These are phyloP conservation scores for Aspergillus caelatus DNA, from an alignment of 2,329 filamentous ascomycete species.

Conservation along the genomic window DNA sequence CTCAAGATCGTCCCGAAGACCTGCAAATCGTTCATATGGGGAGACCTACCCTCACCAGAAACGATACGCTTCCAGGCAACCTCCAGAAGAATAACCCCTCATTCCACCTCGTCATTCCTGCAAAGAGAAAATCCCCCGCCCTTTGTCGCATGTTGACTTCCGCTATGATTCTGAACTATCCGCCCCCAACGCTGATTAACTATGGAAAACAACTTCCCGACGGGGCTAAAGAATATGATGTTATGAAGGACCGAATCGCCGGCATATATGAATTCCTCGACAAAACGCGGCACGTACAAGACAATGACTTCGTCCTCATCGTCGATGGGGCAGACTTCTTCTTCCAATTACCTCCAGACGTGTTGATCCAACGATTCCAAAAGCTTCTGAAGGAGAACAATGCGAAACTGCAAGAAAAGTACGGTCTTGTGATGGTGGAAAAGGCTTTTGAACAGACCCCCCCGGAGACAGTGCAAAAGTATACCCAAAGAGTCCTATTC, in stretches of 20 bases:
- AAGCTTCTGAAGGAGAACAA: slow-evolving; percentile 58
- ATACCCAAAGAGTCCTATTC: slow-evolving; percentile 59
- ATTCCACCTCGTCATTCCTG: slow-evolving; percentile 61
- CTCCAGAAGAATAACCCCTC: slow-evolving; percentile 40
- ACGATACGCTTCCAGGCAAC: slow-evolving; percentile 33
- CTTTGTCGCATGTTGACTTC: slow-evolving; percentile 62
- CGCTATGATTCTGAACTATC: slow-evolving; percentile 62
- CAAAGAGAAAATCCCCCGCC: slow-evolving; percentile 50
- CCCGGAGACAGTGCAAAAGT: slow-evolving; percentile 40
- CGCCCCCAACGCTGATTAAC: slow-evolving; percentile 58
- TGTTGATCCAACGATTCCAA: slow-evolving; percentile 66
- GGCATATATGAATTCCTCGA: slow-evolving; percentile 53
- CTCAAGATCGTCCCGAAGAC: slow-evolving; percentile 34
- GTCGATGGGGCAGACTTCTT: slow-evolving; percentile 67
- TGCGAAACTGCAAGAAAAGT: slow-evolving; percentile 52
- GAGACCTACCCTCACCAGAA: slow-evolving; percentile 22
- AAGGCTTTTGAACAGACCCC: slow-evolving; percentile 20
- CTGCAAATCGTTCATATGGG: slow-evolving; percentile 29
- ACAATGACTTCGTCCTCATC: slow-evolving; percentile 65
- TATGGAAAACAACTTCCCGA: slow-evolving; percentile 38
- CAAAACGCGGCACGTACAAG: slow-evolving; percentile 50
- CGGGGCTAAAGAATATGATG: slow-evolving; percentile 39
- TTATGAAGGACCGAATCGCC: slow-evolving; percentile 49
- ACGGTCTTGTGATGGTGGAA: slow-evolving; percentile 43
- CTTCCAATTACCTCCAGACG: slow-evolving; percentile 66